Evolutionary conservation across 805 yeast species (phyloP).

Genomic region (Cyberlindnera mrakii): DNA sequence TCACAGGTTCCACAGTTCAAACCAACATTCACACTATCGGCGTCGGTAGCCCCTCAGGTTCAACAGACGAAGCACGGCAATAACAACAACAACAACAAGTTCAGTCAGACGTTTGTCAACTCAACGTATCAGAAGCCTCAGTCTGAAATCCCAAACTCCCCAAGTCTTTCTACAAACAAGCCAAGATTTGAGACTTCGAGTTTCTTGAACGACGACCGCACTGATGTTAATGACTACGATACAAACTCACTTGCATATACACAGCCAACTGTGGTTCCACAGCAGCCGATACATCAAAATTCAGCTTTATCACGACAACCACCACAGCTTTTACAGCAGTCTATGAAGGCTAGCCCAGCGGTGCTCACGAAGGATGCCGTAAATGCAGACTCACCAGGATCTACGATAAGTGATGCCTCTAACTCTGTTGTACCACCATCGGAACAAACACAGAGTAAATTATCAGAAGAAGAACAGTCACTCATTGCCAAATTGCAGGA

Average conservation of each 20-base stretch:
- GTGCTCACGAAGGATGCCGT: constrained; percentile 9
- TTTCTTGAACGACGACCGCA: constrained; percentile 17
- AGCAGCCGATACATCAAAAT: constrained; percentile 1
- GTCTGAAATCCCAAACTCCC: constrained; percentile 14
- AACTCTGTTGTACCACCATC: constrained; percentile 4
- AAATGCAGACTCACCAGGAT: constrained; percentile 18
- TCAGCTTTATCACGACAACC: constrained; percentile 6
- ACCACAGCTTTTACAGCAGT: background rate
- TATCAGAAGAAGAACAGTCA: constrained; percentile 55
- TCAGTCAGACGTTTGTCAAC: constrained; percentile 15
- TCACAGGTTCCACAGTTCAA: constrained; percentile 4
- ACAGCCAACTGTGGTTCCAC: constrained; percentile 10
- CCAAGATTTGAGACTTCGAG: constrained; percentile 13
- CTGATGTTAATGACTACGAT: constrained; percentile 17
- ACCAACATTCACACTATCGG: constrained; percentile 6
- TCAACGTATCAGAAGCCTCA: constrained; percentile 9
- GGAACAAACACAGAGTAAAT: constrained; percentile 8
- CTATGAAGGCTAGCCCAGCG: constrained; percentile 2
- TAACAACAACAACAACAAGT: constrained; percentile 4
- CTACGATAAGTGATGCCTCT: constrained; percentile 13
- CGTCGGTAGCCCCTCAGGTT: constrained; percentile 1
- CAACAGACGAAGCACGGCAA: background rate
- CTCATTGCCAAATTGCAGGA: constrained; percentile 68
- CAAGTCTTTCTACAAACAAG: constrained; percentile 11
- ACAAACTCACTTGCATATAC: constrained; percentile 13